Evolutionary conservation across 129 eudicot genomes (phyloP), one percentile per base, ranked within the genome.

Genomic region (Helianthus tuberosus): DNA sequence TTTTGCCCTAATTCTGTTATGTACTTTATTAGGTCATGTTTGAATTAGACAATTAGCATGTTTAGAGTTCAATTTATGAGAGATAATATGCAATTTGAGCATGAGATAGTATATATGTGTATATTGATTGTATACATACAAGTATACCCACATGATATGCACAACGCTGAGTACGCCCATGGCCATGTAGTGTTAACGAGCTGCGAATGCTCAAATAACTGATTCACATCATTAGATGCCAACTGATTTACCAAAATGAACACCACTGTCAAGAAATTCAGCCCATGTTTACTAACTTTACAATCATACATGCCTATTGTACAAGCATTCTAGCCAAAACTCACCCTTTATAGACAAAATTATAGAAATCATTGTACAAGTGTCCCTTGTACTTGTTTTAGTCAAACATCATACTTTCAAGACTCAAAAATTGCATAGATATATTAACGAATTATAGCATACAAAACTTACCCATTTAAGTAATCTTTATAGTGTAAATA

Each of bases 201-300:
- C 80, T 87, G 87, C 0, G 91, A 89, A 75, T 94, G 99, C 78
- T 94, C 97, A 84, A 94, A 91, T 82, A 87, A 80, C 75, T 81
- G 78, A 23, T 66, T 46, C 15, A 77, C 46, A 50, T 77, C 79
- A 52, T 41, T 78, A 11, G 54, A n/a, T 11, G 39, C 60, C 80
- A 84, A 91, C 84, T 83, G 88, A 69, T 88, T 91, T 75, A 86
- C 79, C 93, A 91, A 82, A 75, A 94, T 85, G 66, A 88, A 71
- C 41, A 88, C 89, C 84, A 94, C 97, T 88, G 93, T 81, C 74
- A 68, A 63, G 11, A 64, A 65, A 73, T 38, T 47, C 70, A 77
- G 38, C 65, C 49, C 35, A 48, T 38, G 65, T 70, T 77, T 62
- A 77, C 76, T 38, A 38, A 60, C 46, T 59, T 48, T 13, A 52